Evolutionary conservation across 768 basidiomycete species (phyloP), one percentile per base, ranked within the genome.

Genomic region (Hirschioporus abietinus): DNA sequence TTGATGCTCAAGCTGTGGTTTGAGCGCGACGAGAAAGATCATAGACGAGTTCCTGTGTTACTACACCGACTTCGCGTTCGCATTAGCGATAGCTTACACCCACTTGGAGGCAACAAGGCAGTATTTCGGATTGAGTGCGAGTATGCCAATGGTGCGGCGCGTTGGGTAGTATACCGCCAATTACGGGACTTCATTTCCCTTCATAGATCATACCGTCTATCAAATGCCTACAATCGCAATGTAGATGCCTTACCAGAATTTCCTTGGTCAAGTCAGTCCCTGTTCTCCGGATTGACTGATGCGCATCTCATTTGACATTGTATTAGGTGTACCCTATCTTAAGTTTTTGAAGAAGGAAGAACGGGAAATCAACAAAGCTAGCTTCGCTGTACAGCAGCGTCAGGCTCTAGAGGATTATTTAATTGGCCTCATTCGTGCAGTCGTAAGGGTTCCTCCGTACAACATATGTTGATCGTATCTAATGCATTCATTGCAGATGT

Each of bases 121-220:
- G 88, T 93, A 1, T 96, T 96, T 74, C 86, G 93, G 18, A 94
- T 96, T 70, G 94, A 96, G 76, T 98, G 95, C 74, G 93, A 97
- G 76, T 99, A 99, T 75, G 96, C 94, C 0, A 95, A 96, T 70
- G 94, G 94, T 24, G 89, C 90, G 15, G 88, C 84, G 73, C 82
- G 95, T 75, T 99, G 97, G 96, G 96, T 97, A 30, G 84, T 94
- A n/a, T 95, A 95, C 76, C 89, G 96, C 64, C 90, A 96, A 77
- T 82, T 97, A 65, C 88, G 93, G 68, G 96, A 99, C 75, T 97
- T 99, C 73, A 65, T 96, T 60, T 90, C 90, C 26, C 77, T 99
- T 25, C 96, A 98, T 75, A 84, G 90, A 0, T 95, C 98, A 74
- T 97, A 96, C 74, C 81, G 89, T 0, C 79, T 97, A 23, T 90